Conservation (phyloP, 2,329 filamentous ascomycete genomes). For the Cytospora chrysosperma region DNA sequence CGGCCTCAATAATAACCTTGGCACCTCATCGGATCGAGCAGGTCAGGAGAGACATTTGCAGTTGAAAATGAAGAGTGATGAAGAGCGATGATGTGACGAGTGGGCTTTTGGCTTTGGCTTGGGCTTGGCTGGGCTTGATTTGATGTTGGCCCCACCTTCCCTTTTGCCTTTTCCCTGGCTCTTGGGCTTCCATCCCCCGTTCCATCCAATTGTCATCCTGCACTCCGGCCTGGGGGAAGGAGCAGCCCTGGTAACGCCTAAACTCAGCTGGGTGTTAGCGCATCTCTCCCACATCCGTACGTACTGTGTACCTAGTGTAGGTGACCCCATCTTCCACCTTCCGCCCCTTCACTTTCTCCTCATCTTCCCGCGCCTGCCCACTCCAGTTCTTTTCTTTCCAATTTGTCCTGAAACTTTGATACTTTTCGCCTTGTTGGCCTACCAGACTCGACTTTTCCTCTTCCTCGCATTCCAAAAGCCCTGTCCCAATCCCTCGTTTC, state of each 20-base stretch:
- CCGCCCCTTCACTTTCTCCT: slow-evolving; percentile 20
- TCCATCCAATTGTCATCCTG: neutral
- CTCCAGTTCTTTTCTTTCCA: slow-evolving; percentile 5
- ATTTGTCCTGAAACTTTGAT: neutral
- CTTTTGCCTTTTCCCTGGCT: slow-evolving; percentile 3
- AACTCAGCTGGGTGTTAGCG: neutral
- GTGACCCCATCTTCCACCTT: slow-evolving; percentile 16
- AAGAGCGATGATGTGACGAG: too few species aligned
- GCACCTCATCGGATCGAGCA: neutral
- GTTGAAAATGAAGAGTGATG: too few species aligned
- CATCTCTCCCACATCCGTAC: neutral
- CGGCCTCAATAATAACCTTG: too few species aligned
- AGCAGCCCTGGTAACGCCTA: neutral
- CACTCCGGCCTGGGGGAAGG: neutral
- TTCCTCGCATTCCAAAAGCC: neutral
- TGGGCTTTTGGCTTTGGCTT: neutral
- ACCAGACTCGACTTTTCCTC: slow-evolving; percentile 10
- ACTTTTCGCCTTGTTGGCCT: neutral
- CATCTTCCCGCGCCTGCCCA: slow-evolving; percentile 21
- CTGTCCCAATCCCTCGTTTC: neutral
- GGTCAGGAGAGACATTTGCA: neutral
- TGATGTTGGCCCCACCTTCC: slow-evolving; percentile 1
- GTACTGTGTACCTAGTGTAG: slow-evolving; percentile 5
- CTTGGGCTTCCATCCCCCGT: neutral
- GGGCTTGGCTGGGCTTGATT: neutral